phyloP scores from a whole-genome alignment of 1,284 basidiomycete genomes.

The Rhodotorula mucilaginosa region DNA sequence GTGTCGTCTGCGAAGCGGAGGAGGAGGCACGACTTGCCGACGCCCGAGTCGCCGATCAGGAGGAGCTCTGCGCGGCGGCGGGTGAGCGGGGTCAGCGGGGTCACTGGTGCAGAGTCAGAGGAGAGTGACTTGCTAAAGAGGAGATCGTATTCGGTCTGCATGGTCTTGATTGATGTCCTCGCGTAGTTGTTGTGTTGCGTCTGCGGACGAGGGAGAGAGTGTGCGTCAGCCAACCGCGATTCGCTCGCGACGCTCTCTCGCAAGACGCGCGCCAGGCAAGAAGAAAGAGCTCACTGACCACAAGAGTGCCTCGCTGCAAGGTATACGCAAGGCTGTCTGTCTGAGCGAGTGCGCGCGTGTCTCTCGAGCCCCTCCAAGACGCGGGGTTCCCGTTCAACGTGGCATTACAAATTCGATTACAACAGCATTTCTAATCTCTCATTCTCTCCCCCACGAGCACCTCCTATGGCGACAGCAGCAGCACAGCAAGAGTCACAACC shows the following conservation, averaged over 20 bases:
- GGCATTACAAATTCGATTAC: background rate
- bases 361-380: too few species aligned
- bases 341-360: background rate
- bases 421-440: background rate
- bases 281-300: background rate
- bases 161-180: conserved; percentile 1
- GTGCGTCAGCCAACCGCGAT: background rate
- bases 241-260: too few species aligned
- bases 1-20: conserved; percentile 54
- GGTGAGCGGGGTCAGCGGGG: background rate
- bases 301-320: background rate
- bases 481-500: too few species aligned
- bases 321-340: background rate
- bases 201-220: background rate
- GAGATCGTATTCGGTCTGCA: conserved; percentile 83
- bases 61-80: conserved; percentile 56
- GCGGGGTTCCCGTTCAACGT: too few species aligned
- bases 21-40: conserved; percentile 69
- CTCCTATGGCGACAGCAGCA: background rate
- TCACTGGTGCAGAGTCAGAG: background rate
- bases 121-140: conserved; percentile 64
- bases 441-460: too few species aligned
- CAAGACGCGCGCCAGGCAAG: background rate
- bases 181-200: too few species aligned
- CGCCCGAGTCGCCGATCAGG: conserved; percentile 77